phyloP scores from a whole-genome alignment of 257 asterid species.

The Orobanche coerulescens region DNA sequence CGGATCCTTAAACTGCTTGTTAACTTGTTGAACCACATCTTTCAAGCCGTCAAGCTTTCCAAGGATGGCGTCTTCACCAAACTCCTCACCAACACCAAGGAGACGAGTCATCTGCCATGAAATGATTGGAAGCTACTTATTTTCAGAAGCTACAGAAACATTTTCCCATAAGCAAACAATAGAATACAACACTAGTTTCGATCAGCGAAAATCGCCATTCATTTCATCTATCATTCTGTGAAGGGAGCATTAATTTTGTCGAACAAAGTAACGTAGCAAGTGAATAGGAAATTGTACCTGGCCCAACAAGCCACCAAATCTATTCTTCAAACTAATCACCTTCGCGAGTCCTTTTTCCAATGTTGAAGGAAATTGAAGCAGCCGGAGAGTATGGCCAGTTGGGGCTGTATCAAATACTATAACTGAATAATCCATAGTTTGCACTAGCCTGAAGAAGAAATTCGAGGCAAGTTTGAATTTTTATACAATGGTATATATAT shows the following conservation, averaged over 20 bases:
- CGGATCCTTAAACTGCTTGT: conserved; percentile 91
- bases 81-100: conserved; percentile 69
- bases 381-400: conserved; percentile 95
- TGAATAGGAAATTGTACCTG: conserved; percentile 44
- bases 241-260: background rate
- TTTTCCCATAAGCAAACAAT: background rate
- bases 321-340: conserved; percentile 81
- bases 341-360: conserved; percentile 85
- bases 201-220: background rate
- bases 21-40: conserved; percentile 85
- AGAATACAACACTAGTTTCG: background rate
- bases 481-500: background rate
- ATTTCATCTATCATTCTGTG: background rate
- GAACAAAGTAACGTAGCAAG: conserved; percentile 8
- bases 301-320: conserved; percentile 81
- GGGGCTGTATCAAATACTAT: conserved; percentile 98
- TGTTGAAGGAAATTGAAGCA: conserved; percentile 95
- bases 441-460: conserved; percentile 73
- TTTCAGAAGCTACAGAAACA: background rate
- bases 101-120: conserved; percentile 71
- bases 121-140: conserved; percentile 14
- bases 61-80: conserved; percentile 75
- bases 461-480: background rate
- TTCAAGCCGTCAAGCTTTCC: conserved; percentile 96
- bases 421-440: conserved; percentile 88